These are phyloP conservation scores for Drechslerella coelobrocha DNA, from an alignment of 2,329 filamentous ascomycete genomes.

Conservation along the genomic window DNA sequence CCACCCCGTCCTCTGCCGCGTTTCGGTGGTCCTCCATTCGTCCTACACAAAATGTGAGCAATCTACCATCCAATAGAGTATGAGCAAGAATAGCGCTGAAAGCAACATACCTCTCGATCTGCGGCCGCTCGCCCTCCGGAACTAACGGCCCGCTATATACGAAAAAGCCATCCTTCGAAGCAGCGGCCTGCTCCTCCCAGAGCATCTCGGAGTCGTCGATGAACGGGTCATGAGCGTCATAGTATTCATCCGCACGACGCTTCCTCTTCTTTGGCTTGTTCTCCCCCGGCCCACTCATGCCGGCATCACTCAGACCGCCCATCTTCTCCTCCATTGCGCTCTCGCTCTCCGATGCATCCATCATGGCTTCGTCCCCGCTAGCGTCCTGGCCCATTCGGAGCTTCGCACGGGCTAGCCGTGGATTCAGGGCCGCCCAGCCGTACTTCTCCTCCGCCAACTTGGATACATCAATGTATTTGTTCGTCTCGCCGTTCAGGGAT, in stretches of 20 bases:
- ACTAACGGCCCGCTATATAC: slow-evolving; percentile 94
- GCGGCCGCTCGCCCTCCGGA: slow-evolving; percentile 80
- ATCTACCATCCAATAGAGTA: slow-evolving; percentile 16
- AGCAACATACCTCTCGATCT: slow-evolving; percentile 66
- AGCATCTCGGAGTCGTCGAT: slow-evolving; percentile 92
- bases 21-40: slow-evolving; percentile 74
- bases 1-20: slow-evolving; percentile 40
- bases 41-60: slow-evolving; percentile 63
- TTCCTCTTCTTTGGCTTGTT: slow-evolving; percentile 73
- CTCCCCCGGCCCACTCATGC: slow-evolving; percentile 67
- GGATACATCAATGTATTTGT: slow-evolving; percentile 94
- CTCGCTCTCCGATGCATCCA: slow-evolving; percentile 75
- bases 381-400: slow-evolving; percentile 88
- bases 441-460: slow-evolving; percentile 91
- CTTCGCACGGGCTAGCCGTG: slow-evolving; percentile 84
- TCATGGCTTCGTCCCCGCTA: slow-evolving; percentile 81
- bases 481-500: slow-evolving; percentile 78
- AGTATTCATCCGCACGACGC: slow-evolving; percentile 79
- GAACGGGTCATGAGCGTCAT: slow-evolving; percentile 79
- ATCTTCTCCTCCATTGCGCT: slow-evolving; percentile 74
- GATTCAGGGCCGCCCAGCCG: slow-evolving; percentile 91
- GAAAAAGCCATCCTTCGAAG: slow-evolving; percentile 95
- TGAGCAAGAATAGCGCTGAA: neutral
- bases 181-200: slow-evolving; percentile 94
- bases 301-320: slow-evolving; percentile 63